Percentiles rank a stretch among this genome's conserved stretches.
These are phyloP conservation scores for Cucumis sativus DNA, from an alignment of 306 rosid species.

Conservation along the genomic window Cucumber_9930_V3 NC_026657.2:35214501-35215000, in stretches of 20 bases:
- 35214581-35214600: neutral
- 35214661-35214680: neutral
- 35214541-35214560: neutral
- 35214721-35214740: neutral
- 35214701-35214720: neutral
- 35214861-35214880: neutral
- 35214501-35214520: neutral
- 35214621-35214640: neutral
- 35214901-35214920: neutral
- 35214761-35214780: neutral
- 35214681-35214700: neutral
- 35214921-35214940: neutral
- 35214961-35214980: conserved; percentile 21
- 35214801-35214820: neutral
- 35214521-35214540: neutral
- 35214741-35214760: neutral
- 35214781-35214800: neutral
- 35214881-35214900: neutral
- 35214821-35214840: neutral
- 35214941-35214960: neutral
- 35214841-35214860: neutral
- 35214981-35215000: conserved; percentile 29
- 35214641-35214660: neutral
- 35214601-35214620: neutral
- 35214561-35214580: neutral